These are phyloP conservation scores for Fusarium albosuccineum DNA, from an alignment of 2,329 filamentous ascomycete genomes.

Conservation along the genomic window DNA sequence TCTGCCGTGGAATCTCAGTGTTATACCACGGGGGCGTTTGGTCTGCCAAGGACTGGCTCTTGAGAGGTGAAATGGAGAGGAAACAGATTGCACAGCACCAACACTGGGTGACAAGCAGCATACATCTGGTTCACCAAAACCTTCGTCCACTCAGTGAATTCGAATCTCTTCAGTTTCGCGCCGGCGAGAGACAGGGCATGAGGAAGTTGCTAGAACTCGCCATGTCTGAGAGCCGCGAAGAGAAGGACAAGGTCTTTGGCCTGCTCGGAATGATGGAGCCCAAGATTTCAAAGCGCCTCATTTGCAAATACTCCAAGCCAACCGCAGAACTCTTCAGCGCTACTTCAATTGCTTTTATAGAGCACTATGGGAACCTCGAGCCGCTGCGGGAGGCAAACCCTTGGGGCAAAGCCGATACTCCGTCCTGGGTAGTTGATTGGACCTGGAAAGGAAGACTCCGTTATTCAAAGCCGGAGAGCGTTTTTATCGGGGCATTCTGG, in stretches of 20 bases:
- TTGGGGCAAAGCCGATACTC: constrained; percentile 16
- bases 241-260: constrained; percentile 29
- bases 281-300: constrained; percentile 13
- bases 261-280: constrained; percentile 29
- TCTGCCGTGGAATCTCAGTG: constrained; percentile 16
- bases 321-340: constrained; percentile 17
- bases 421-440: constrained; percentile 28
- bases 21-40: constrained; percentile 25
- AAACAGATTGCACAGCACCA: not conserved
- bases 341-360: constrained; percentile 19
- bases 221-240: constrained; percentile 21
- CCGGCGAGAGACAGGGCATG: constrained; percentile 15
- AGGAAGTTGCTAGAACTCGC: constrained; percentile 21
- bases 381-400: constrained; percentile 27
- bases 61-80: constrained; percentile 10
- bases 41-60: constrained; percentile 21
- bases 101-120: constrained; percentile 18
- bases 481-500: constrained; percentile 22
- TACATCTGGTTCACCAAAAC: constrained; percentile 25
- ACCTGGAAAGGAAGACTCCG: constrained; percentile 22
- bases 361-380: constrained; percentile 23
- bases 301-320: constrained; percentile 20
- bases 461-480: constrained; percentile 22
- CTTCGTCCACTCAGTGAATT: constrained; percentile 18
- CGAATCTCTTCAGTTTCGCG: constrained; percentile 4